A percentile compares a stretch with the other conserved stretches of the same genome.
These are phyloP conservation scores for Russula olivacea DNA, from an alignment of 768 basidiomycete genomes.

Conservation along the genomic window DNA sequence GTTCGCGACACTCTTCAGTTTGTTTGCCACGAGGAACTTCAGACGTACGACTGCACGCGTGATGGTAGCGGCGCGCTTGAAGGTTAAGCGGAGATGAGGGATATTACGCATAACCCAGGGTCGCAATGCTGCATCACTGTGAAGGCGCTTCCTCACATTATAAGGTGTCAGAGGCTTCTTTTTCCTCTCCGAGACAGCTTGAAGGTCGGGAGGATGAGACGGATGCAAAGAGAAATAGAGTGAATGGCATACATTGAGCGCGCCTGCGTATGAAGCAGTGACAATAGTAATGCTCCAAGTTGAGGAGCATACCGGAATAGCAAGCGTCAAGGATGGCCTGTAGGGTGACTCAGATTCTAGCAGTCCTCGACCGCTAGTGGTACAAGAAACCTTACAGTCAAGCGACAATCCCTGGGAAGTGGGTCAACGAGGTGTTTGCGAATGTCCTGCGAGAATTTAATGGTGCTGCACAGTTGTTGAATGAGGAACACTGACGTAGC, in stretches of 20 bases:
- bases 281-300: slow-evolving; percentile 25
- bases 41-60: slow-evolving; percentile 1
- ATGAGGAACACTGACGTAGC: slow-evolving; percentile 12
- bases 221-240: neutral
- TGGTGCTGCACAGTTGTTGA: neutral
- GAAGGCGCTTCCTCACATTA: neutral
- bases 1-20: neutral
- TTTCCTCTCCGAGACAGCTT: neutral
- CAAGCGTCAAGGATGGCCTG: slow-evolving; percentile 27
- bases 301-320: slow-evolving; percentile 24
- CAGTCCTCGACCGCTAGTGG: neutral
- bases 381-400: slow-evolving; percentile 15
- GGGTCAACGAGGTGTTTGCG: slow-evolving; percentile 20
- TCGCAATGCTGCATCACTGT: neutral
- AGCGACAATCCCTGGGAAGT: slow-evolving; percentile 20
- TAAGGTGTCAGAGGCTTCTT: neutral
- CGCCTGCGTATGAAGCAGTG: slow-evolving; percentile 9
- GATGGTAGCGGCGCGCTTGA: neutral
- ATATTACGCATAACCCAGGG: neutral
- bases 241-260: neutral
- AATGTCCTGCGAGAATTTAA: slow-evolving; percentile 14
- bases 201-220: neutral
- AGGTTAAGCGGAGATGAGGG: neutral
- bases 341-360: neutral
- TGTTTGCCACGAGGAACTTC: neutral